Evolutionary conservation across 2,329 filamentous ascomycete genomes (phyloP).

Genomic region (Fulvia fulva): DNA sequence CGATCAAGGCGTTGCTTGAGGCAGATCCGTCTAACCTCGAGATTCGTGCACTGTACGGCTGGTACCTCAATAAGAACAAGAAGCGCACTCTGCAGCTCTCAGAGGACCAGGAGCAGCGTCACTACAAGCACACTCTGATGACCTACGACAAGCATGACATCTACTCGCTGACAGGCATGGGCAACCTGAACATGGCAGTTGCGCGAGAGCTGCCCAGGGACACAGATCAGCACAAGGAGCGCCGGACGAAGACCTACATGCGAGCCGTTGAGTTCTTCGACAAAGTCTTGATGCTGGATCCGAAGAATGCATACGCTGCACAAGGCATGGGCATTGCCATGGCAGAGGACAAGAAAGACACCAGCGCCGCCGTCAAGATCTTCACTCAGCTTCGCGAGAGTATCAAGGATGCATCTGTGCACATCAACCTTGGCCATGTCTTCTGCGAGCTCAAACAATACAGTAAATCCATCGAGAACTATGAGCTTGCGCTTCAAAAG

Average conservation of each 20-base stretch:
- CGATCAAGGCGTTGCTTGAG: constrained; percentile 79
- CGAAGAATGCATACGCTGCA: constrained; percentile 91
- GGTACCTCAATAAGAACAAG: constrained; percentile 87
- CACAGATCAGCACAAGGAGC: constrained; percentile 84
- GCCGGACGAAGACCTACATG: constrained; percentile 78
- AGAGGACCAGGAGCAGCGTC: constrained; percentile 86
- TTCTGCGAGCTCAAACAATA: constrained; percentile 89
- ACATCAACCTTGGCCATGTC: constrained; percentile 89
- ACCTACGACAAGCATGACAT: constrained; percentile 95
- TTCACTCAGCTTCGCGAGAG: constrained; percentile 90
- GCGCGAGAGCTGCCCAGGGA: constrained; percentile 93
- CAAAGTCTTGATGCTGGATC: constrained; percentile 91
- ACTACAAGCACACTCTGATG: constrained; percentile 94
- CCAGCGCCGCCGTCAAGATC: constrained; percentile 74
- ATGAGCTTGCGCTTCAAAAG: constrained; percentile 78
- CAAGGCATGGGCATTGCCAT: constrained; percentile 94
- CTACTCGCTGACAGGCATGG: constrained; percentile 96
- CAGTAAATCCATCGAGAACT: constrained; percentile 86
- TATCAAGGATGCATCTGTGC: constrained; percentile 71
- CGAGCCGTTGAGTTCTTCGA: constrained; percentile 98
- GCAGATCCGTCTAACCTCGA: constrained; percentile 81
- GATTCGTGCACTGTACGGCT: constrained; percentile 87
- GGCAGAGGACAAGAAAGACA: constrained; percentile 90
- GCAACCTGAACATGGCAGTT: constrained; percentile 82
- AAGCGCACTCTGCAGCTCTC: constrained; percentile 75